These are phyloP conservation scores for Leucocoprinus sp. DNA, from an alignment of 768 basidiomycete species.

Conservation along the genomic window DNA sequence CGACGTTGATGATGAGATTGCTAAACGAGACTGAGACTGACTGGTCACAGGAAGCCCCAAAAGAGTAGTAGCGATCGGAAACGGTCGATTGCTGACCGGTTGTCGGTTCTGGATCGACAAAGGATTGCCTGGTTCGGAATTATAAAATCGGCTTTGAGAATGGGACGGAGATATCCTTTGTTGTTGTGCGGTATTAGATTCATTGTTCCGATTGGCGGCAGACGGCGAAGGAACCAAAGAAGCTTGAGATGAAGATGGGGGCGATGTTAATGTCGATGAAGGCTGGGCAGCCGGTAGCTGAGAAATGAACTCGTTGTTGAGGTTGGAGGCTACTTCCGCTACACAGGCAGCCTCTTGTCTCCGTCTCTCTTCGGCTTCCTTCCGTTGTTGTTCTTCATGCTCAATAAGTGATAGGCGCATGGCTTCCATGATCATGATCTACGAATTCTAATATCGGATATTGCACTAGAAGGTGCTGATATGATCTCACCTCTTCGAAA, in stretches of 20 bases:
- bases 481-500: constrained; percentile 71
- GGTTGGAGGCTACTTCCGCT: constrained; percentile 22
- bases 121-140: constrained; percentile 19
- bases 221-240: constrained; percentile 15
- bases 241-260: constrained; percentile 20
- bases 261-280: constrained; percentile 25
- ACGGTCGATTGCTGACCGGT: constrained; percentile 19
- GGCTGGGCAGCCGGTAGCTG: constrained; percentile 22
- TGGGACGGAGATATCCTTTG: constrained; percentile 23
- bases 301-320: constrained; percentile 16
- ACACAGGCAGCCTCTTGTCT: constrained; percentile 39
- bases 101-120: constrained; percentile 22
- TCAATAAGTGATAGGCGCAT: constrained; percentile 93
- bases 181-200: constrained; percentile 15
- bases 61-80: constrained; percentile 39
- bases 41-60: constrained; percentile 18
- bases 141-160: constrained; percentile 29
- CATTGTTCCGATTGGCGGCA: constrained; percentile 14
- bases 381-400: constrained; percentile 87
- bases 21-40: constrained; percentile 9
- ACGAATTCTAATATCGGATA: neutral
- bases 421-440: constrained; percentile 99
- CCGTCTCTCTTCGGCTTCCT: constrained; percentile 61
- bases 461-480: neutral
- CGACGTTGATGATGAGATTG: constrained; percentile 6